These are phyloP conservation scores for Termitomyces sp. DNA, from an alignment of 768 basidiomycete genomes.

Conservation along the genomic window DNA sequence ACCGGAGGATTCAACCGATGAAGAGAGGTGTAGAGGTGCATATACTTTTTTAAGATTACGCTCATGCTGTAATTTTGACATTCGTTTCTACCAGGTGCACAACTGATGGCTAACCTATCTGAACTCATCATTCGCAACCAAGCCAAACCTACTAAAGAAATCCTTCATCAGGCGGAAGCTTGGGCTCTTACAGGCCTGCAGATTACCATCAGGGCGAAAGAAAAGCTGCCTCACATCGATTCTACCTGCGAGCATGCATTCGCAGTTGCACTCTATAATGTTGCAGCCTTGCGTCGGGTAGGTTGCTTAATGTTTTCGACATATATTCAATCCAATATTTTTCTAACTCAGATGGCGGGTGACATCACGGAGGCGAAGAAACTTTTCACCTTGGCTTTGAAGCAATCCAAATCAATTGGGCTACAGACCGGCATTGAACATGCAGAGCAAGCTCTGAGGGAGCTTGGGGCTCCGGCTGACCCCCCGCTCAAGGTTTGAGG, in stretches of 20 bases:
- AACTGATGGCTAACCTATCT: constrained; percentile 40
- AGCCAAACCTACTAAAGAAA: constrained; percentile 21
- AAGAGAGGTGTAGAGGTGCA: constrained; percentile 58
- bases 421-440: constrained; percentile 26
- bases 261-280: constrained; percentile 55
- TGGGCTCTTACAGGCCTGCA: constrained; percentile 54
- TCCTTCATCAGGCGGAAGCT: constrained; percentile 43
- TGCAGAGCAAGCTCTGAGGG: constrained; percentile 22
- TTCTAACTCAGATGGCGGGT: constrained; percentile 27
- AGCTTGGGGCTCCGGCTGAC: not conserved
- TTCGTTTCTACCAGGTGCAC: constrained; percentile 27
- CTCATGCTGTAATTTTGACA: not conserved
- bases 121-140: constrained; percentile 33
- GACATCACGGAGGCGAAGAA: constrained; percentile 28
- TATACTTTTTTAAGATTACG: not conserved
- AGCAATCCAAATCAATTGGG: constrained; percentile 31
- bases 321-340: not conserved
- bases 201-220: constrained; percentile 22
- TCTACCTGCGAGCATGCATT: constrained; percentile 49
- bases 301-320: not conserved
- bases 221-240: constrained; percentile 14
- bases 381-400: constrained; percentile 25
- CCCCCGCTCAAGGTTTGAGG: not conserved
- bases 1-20: constrained; percentile 27
- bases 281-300: constrained; percentile 51